Base-by-base conservation (phyloP, 352 stramenopile species). In the Globisporangium abappressorium region DNA sequence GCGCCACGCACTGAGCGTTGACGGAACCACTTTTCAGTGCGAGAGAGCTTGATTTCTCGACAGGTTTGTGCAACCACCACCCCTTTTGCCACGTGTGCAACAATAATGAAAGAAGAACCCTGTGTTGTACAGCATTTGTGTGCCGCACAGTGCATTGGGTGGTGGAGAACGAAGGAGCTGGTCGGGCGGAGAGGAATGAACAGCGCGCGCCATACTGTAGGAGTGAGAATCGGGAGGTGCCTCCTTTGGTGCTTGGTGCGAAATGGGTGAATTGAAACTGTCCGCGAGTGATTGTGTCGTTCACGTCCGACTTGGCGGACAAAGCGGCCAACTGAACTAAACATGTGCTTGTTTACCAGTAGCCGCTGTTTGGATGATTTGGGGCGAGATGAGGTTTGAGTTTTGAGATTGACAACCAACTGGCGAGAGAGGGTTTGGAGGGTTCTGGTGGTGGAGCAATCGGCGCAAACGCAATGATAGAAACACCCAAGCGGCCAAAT, bases 41-140 rank as follows among this genome's bases (percentile, higher is more conserved):
- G 41, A 49, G 18, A n/a, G 41, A 49, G 41, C 54, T 59, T 59
- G 54, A 59, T 59, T 59, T 59, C 54, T 38, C 54, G 24, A 57
- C 54, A 59, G 9, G 54, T 59, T 59, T 59, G 54, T 59, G 54
- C 54, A 59, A 59, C 54, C 54, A 59, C 26, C 26, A 4, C 54
- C 18, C 7, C n/a, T 18, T 6, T 14, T 41, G 26, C 26, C 33
- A 49, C 41, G 41, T 49, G 15, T 49, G 41, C 41, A 49, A 49
- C 41, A 49, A 49, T n/a, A 22, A 49, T n/a, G 20, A 15, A 49
- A 22, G 15, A 18, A 49, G 12, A 14, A 46, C 38, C 38, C 18
- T 49, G 41, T 49, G 15, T 49, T 41, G 34, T 41, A 41, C 34
- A 20, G 53, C 1, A 7, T 38, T 24, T 33, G 12, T 20, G 51